Evolutionary conservation across 495 filamentous ascomycete genomes (phyloP), one percentile per base, ranked within the genome.

Genomic region (Cercophora scortea): DNA sequence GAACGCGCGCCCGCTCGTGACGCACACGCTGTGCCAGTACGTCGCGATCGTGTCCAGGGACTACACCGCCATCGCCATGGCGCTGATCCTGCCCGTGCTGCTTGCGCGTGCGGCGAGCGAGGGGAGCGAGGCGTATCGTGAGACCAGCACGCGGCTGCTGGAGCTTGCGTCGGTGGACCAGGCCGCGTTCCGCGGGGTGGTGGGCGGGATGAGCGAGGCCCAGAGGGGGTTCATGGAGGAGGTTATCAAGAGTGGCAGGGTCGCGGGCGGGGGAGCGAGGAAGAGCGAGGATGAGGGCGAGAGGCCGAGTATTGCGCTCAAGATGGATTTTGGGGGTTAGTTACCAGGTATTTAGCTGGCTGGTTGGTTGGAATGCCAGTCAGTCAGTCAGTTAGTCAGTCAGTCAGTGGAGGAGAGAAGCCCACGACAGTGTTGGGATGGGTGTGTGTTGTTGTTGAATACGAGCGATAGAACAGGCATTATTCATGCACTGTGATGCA

Each of bases 291-390:
- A 76, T 69, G 42, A 76, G 76, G 35, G 80, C 74, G 53, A 81
- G 84, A 41, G 45, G 49, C 94, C 93, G 12, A 95, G 72, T 54
- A 99, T 99, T 78, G 89, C 89, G 47, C 63, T 99, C 67, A 89
- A 92, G 75, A 90, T 97, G 86, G 79, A 95, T 63, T 96, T 98
- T 79, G 78, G 78, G 36, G 47, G 43, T 33, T 13, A 5, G 25
- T 25, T 25, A 5, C 2, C 25, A 5, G n/a, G n/a, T n/a, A n/a
- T n/a, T n/a, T n/a, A 25, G 25, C 25, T 25, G 25, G 5, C 25
- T 25, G 25, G 25, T 25, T 2, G 25, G 25, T 25, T 25, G 25
- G 25, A 25, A 5, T 25, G 25, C 25, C n/a, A n/a, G n/a, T n/a
- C n/a, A n/a, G n/a, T n/a, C n/a, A n/a, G n/a, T n/a, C n/a, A n/a